phyloP scores from a whole-genome alignment of 345 rosid species.

The Eucalyptus coolabah region DNA sequence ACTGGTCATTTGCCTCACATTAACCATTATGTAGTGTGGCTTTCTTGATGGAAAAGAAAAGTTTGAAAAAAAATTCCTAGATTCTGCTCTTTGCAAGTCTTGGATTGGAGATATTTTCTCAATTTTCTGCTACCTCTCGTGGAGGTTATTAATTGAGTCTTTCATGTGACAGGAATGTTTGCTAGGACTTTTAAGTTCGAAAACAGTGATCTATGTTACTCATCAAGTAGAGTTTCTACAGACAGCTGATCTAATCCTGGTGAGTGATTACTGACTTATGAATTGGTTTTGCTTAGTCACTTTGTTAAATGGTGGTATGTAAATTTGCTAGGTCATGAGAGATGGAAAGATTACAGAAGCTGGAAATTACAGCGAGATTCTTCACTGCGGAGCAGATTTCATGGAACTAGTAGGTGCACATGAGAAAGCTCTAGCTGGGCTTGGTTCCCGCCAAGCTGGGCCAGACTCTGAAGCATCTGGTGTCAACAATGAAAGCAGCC shows the following conservation, averaged over 20 bases:
- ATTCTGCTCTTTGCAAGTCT: background rate
- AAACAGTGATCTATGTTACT: slow-evolving; percentile 70
- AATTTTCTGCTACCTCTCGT: background rate
- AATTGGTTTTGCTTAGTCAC: background rate
- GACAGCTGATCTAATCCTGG: slow-evolving; percentile 68
- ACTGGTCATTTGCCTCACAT: background rate
- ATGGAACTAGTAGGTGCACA: slow-evolving; percentile 83
- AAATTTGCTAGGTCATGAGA: slow-evolving; percentile 57
- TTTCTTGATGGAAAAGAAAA: background rate
- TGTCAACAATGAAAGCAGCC: slow-evolving; percentile 4
- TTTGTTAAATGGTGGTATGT: background rate
- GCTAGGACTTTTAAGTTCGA: slow-evolving; percentile 29
- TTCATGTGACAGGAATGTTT: slow-evolving; percentile 41
- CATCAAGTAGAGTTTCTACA: slow-evolving; percentile 85
- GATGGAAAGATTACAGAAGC: slow-evolving; percentile 65
- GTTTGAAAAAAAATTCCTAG: background rate
- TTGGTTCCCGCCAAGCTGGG: slow-evolving; percentile 24
- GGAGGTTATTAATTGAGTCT: background rate
- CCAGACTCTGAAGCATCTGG: slow-evolving; percentile 1
- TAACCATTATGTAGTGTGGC: background rate
- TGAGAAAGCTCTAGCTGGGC: slow-evolving; percentile 36
- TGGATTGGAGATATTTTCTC: background rate
- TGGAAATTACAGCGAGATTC: slow-evolving; percentile 59
- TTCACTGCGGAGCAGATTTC: slow-evolving; percentile 48
- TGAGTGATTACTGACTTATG: background rate